Percentiles rank a stretch among this genome's conserved stretches.
Evolutionary conservation across 1,284 basidiomycete species (phyloP).

Genomic region (Blastosporella zonata): DNA sequence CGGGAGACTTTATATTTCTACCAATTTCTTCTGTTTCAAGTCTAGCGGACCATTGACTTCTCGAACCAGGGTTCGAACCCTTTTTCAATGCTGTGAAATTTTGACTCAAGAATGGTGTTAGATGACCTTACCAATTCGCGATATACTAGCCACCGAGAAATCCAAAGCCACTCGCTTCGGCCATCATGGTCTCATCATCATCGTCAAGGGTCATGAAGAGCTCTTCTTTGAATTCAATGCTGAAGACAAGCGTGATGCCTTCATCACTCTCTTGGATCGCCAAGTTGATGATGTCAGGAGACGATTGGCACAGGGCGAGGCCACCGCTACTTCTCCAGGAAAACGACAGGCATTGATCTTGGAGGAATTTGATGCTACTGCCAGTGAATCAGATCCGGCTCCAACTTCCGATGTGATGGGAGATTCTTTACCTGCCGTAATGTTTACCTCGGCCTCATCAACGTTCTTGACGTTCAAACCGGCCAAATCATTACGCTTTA

Average conservation of each 20-base stretch:
- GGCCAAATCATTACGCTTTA: conserved; percentile 77
- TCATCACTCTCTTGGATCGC: conserved; percentile 70
- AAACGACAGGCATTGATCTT: conserved; percentile 67
- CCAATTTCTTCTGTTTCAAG: conserved; percentile 88
- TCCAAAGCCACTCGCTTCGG: conserved; percentile 88
- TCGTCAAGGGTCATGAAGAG: conserved; percentile 95
- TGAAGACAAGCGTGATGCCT: conserved; percentile 73
- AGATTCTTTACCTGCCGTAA: conserved; percentile 76
- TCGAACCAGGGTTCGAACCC: conserved; percentile 67
- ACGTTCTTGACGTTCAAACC: conserved; percentile 96
- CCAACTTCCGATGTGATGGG: conserved; percentile 51
- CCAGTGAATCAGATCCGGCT: conserved; percentile 44
- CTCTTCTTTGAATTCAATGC: conserved; percentile 93
- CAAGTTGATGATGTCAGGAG: conserved; percentile 76
- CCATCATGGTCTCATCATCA: conserved; percentile 84
- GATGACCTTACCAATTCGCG: conserved; percentile 93
- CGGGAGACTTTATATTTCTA: conserved; percentile 85
- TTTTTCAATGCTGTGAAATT: neutral
- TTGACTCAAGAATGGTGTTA: conserved; percentile 30
- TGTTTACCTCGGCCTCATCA: conserved; percentile 92
- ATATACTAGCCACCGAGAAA: conserved; percentile 82
- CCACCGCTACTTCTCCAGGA: conserved; percentile 40
- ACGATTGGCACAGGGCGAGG: conserved; percentile 43
- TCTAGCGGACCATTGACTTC: conserved; percentile 73
- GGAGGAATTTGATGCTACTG: conserved; percentile 66